Conservation (phyloP, 345 rosid species). For the Capsella bursapastoris region DNA sequence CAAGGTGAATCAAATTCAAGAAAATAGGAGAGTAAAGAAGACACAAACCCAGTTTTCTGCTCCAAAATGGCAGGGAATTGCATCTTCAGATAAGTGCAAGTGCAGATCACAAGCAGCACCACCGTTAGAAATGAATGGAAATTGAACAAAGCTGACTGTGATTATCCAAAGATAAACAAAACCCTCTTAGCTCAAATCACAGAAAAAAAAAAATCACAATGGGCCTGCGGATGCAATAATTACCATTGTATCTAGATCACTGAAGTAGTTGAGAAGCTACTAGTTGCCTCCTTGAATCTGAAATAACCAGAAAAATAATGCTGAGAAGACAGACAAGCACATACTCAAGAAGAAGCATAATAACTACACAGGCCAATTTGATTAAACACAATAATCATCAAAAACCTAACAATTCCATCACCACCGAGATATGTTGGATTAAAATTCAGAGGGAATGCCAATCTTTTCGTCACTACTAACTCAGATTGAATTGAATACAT, state of each 20-base stretch:
- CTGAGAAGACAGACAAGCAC: background rate
- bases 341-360: background rate
- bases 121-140: conserved; percentile 91
- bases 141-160: conserved; percentile 92
- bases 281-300: conserved; percentile 20
- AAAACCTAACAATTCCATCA: conserved; percentile 27
- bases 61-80: conserved; percentile 95
- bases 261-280: conserved; percentile 28
- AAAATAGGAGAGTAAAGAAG: conserved; percentile 17
- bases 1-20: background rate
- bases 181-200: conserved; percentile 19
- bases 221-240: background rate
- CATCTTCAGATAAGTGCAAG: conserved; percentile 92
- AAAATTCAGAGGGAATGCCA: background rate
- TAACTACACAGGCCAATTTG: background rate
- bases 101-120: conserved; percentile 86
- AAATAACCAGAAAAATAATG: conserved; percentile 11
- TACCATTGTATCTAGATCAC: conserved; percentile 39
- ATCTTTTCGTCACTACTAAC: background rate
- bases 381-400: background rate
- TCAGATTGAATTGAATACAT: background rate
- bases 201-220: background rate
- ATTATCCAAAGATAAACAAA: conserved; percentile 32
- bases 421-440: background rate
- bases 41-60: conserved; percentile 83